Percentiles rank a stretch among this genome's conserved stretches.
phyloP scores from a whole-genome alignment of 164 flowering plant genomes.

The Berberis thunbergii region DNA sequence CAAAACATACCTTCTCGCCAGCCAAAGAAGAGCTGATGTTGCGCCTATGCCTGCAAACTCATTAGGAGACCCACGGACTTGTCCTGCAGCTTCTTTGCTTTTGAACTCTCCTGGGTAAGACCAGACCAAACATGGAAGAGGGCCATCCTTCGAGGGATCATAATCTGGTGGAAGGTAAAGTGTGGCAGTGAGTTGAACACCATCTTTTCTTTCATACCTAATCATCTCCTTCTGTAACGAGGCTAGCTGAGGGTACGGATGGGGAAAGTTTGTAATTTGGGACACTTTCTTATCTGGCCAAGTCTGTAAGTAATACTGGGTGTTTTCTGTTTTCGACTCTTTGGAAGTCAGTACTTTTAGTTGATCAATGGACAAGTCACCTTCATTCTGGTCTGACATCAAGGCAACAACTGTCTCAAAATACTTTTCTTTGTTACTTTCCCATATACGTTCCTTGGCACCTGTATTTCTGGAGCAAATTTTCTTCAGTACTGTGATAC shows the following conservation, averaged over 20 bases:
- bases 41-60: constrained; percentile 96
- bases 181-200: constrained; percentile 96
- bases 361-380: constrained; percentile 54
- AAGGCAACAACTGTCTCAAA: constrained; percentile 85
- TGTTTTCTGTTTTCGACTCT: constrained; percentile 94
- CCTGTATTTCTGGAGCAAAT: constrained; percentile 72
- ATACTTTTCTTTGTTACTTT: constrained; percentile 85
- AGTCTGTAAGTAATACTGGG: constrained; percentile 64
- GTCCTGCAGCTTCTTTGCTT: constrained; percentile 98
- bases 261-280: constrained; percentile 84
- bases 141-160: constrained; percentile 83
- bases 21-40: constrained; percentile 96
- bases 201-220: constrained; percentile 86
- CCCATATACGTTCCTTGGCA: constrained; percentile 87
- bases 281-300: constrained; percentile 70
- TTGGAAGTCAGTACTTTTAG: constrained; percentile 81
- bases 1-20: constrained; percentile 62
- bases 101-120: constrained; percentile 98
- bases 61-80: constrained; percentile 98
- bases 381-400: constrained; percentile 83
- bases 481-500: constrained; percentile 14
- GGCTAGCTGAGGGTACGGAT: constrained; percentile 92
- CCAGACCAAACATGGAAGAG: constrained; percentile 95
- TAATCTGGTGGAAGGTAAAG: constrained; percentile 87
- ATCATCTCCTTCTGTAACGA: constrained; percentile 92